Evolutionary conservation across 2,329 filamentous ascomycete genomes (phyloP).

Genomic region (Paraphaeosphaeria minitans): DNA sequence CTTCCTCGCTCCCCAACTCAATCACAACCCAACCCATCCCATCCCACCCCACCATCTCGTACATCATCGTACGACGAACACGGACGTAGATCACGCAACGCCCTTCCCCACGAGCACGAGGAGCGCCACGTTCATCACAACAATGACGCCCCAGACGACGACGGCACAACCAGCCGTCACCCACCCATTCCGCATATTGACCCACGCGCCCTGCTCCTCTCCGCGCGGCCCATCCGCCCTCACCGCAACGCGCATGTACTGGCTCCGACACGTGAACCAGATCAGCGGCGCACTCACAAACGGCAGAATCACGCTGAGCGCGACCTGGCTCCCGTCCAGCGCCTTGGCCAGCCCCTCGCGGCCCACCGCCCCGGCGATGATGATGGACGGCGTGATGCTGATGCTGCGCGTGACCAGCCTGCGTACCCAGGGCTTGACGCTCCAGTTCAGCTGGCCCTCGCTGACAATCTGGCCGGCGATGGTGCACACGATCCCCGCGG

Average conservation of each 20-base stretch:
- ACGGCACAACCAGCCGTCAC: slow-evolving; percentile 63
- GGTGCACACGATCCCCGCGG: slow-evolving; percentile 85
- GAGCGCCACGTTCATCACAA: slow-evolving; percentile 78
- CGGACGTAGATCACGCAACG: slow-evolving; percentile 18
- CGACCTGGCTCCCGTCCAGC: slow-evolving; percentile 78
- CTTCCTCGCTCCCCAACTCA: too few relatives aligned
- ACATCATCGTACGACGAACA: too few relatives aligned
- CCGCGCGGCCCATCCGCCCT: slow-evolving; percentile 14
- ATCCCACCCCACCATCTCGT: too few relatives aligned
- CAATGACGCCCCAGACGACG: slow-evolving; percentile 74
- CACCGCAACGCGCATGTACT: slow-evolving; percentile 75
- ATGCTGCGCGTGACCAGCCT: slow-evolving; percentile 78
- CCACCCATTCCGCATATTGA: slow-evolving; percentile 76
- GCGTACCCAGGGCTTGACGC: slow-evolving; percentile 75
- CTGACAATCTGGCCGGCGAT: slow-evolving; percentile 89
- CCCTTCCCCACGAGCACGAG: slow-evolving; percentile 67
- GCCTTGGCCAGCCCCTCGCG: slow-evolving; percentile 71
- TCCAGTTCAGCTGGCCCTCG: slow-evolving; percentile 81
- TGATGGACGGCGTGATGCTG: slow-evolving; percentile 80
- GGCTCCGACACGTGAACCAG: slow-evolving; percentile 79
- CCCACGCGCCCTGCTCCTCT: slow-evolving; percentile 15
- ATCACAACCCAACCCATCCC: too few relatives aligned
- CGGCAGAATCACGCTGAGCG: slow-evolving; percentile 76
- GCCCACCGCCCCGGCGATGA: slow-evolving; percentile 81
- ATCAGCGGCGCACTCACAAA: slow-evolving; percentile 84